Percentiles rank a stretch among this genome's conserved stretches.
These are phyloP conservation scores for Plasmodium ovale DNA, from an alignment of 169 alveolate genomes.

Conservation along the genomic window DNA sequence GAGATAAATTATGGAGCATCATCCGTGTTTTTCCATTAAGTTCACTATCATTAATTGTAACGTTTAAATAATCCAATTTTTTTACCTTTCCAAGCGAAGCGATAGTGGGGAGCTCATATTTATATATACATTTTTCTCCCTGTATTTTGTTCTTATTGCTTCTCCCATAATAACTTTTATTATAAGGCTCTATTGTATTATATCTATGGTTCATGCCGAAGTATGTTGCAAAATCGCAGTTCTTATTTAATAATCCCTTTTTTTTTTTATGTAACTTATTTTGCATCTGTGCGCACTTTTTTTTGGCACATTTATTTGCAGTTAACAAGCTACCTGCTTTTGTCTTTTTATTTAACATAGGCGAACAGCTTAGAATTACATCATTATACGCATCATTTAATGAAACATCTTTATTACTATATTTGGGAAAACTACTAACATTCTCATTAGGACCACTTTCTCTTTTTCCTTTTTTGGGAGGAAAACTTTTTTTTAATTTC, in stretches of 20 bases:
- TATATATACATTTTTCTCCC: slow-evolving; percentile 11
- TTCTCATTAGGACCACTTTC: neutral
- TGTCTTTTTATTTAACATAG: slow-evolving; percentile 10
- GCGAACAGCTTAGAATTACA: neutral
- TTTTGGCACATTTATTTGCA: neutral
- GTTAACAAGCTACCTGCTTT: neutral
- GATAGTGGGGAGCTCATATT: slow-evolving; percentile 71
- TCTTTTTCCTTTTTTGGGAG: neutral
- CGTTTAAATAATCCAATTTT: slow-evolving; percentile 37
- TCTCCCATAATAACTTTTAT: neutral
- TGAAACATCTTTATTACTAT: slow-evolving; percentile 1
- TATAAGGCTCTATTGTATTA: neutral
- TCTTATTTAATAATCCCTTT: neutral
- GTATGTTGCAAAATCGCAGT: slow-evolving; percentile 5
- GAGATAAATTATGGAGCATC: slow-evolving; percentile 47
- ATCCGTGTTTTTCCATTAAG: slow-evolving; percentile 9
- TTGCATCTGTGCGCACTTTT: slow-evolving; percentile 4
- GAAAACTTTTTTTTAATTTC: slow-evolving; percentile 25
- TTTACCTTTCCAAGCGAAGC: slow-evolving; percentile 75
- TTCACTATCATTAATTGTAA: slow-evolving; percentile 14
- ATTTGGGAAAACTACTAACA: neutral
- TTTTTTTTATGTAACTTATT: slow-evolving; percentile 12
- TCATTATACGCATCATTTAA: neutral
- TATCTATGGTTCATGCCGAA: slow-evolving; percentile 4
- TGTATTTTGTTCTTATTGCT: slow-evolving; percentile 6